Percentiles rank a stretch among this genome's conserved stretches.
These are phyloP conservation scores for Diaporthe longicolla DNA, from an alignment of 2,329 filamentous ascomycete species.

Conservation along the genomic window DNA sequence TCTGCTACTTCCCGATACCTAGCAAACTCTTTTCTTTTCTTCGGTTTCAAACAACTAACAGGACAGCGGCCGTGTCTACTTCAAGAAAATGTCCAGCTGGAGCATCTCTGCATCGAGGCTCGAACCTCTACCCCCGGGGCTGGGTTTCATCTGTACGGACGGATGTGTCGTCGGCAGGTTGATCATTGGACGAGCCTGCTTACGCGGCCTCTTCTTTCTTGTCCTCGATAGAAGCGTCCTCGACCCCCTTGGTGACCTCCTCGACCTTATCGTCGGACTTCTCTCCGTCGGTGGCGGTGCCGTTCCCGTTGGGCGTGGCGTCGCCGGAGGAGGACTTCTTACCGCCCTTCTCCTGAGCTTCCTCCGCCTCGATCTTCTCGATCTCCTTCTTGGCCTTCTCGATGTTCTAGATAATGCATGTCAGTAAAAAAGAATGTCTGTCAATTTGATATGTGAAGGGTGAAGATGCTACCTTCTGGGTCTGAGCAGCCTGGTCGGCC, in stretches of 20 bases:
- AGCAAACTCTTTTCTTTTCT: not conserved
- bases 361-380: conserved; percentile 83
- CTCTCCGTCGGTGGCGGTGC: conserved; percentile 57
- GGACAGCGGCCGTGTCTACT: not conserved
- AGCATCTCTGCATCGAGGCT: not conserved
- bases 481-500: conserved; percentile 89
- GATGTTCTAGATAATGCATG: conserved; percentile 78
- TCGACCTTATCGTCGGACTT: conserved; percentile 65
- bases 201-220: conserved; percentile 59
- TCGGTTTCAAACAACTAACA: not conserved
- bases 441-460: not conserved
- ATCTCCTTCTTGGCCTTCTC: conserved; percentile 98
- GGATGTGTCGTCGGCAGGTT: not conserved
- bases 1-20: not conserved
- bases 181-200: not conserved
- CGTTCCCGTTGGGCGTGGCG: conserved; percentile 57
- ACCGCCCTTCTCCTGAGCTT: conserved; percentile 59
- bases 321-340: conserved; percentile 53
- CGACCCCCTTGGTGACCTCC: conserved; percentile 65
- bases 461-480: conserved; percentile 79
- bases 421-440: conserved; percentile 2
- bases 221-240: conserved; percentile 67
- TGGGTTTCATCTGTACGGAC: not conserved
- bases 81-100: not conserved
- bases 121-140: not conserved